Evolutionary conservation across 345 rosid species (phyloP).

Genomic region (Nasturtium officinale): DNA sequence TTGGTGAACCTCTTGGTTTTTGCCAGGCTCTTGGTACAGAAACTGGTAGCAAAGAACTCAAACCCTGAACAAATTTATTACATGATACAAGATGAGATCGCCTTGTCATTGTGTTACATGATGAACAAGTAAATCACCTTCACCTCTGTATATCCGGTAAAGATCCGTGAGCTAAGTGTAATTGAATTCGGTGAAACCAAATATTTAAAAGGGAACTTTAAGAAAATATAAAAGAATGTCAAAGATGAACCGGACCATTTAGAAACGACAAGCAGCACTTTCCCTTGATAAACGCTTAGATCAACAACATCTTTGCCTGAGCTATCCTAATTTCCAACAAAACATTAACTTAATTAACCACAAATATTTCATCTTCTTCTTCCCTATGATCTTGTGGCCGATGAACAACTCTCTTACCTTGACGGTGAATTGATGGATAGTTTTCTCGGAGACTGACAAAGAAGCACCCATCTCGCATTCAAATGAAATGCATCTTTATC

Average conservation of each 20-base stretch:
- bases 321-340: constrained; percentile 53
- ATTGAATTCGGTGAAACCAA: constrained; percentile 66
- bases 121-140: constrained; percentile 48
- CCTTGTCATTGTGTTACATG: background rate
- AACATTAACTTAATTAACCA: background rate
- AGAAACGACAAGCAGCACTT: constrained; percentile 83
- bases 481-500: background rate
- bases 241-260: constrained; percentile 67
- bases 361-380: constrained; percentile 13
- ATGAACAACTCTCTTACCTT: constrained; percentile 37
- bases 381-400: no score
- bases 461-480: constrained; percentile 59
- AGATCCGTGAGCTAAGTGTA: constrained; percentile 84
- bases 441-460: constrained; percentile 58
- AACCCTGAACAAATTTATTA: constrained; percentile 49
- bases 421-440: constrained; percentile 72
- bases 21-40: constrained; percentile 77
- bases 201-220: background rate
- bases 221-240: background rate
- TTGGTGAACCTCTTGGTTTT: constrained; percentile 67
- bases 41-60: constrained; percentile 93
- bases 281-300: constrained; percentile 71
- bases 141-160: constrained; percentile 62
- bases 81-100: background rate
- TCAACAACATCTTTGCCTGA: constrained; percentile 69